These are phyloP conservation scores for Imleria badia DNA, from an alignment of 768 basidiomycete genomes.

Conservation along the genomic window DNA sequence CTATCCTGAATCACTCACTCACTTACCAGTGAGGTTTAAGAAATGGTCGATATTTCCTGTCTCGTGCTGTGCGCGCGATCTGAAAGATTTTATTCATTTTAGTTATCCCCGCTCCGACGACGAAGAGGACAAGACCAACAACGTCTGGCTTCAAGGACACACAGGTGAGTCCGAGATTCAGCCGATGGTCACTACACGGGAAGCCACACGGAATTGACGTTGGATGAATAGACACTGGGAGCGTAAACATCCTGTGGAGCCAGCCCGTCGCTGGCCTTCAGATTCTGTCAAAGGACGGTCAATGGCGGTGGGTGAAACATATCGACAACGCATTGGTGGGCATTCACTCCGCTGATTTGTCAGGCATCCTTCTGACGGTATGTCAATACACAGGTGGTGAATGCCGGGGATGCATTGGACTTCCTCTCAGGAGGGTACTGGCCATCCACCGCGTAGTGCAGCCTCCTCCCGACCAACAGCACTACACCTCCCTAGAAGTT, in stretches of 20 bases:
- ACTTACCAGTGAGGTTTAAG: constrained; percentile 54
- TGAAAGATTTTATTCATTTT: neutral
- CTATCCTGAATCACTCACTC: neutral
- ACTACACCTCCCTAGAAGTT: constrained; percentile 49
- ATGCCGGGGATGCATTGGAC: constrained; percentile 58
- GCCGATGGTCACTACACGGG: rapidly evolving
- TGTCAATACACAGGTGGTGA: constrained; percentile 44
- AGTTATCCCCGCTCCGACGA: constrained; percentile 52
- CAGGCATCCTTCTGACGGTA: no score
- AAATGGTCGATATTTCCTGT: constrained; percentile 50
- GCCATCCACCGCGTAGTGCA: constrained; percentile 63
- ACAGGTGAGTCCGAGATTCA: constrained; percentile 37
- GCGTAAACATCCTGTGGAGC: constrained; percentile 57
- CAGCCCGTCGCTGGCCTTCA: constrained; percentile 61
- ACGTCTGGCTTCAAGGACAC: constrained; percentile 63
- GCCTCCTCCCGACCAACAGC: constrained; percentile 54
- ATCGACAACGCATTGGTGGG: constrained; percentile 56
- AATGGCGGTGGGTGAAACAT: constrained; percentile 60
- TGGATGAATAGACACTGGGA: constrained; percentile 45
- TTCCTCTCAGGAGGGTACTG: constrained; percentile 60
- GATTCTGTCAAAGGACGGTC: constrained; percentile 50
- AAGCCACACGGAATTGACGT: neutral
- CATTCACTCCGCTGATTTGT: neutral
- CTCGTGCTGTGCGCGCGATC: neutral
- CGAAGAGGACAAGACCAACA: constrained; percentile 50